Base-by-base conservation (phyloP, 2,329 filamentous ascomycete genomes). In the Cladosporium oxysporum region DNA sequence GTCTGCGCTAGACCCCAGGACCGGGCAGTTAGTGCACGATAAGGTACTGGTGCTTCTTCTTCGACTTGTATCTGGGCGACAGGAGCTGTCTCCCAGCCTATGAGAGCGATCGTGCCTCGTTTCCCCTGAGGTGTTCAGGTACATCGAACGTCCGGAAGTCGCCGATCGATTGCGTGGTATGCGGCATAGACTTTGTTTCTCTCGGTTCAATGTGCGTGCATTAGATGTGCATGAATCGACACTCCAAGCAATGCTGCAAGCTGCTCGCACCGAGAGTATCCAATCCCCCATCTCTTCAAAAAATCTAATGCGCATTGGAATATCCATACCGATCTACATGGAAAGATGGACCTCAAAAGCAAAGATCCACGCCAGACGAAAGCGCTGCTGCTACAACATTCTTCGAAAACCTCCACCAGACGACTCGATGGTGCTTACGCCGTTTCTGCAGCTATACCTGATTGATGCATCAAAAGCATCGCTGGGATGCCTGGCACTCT, bases 31-130 rank as follows among this genome's bases (percentile, higher is more conserved):
- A 55, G 52, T 55, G 52, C 29, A 21, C 28, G 52, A 55, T 55
- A 55, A 55, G 52, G 52, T 55, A 55, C 3, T 29, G 31, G 31
- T 55, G 52, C 52, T 55, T 55, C 52, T 31, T 12, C n/a, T 31
- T 55, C 33, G n/a, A 18, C 52, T n/a, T n/a, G n/a, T 21, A 33
- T 21, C 52, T 55, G 33, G n/a, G 52, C 52, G 52, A 55, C 7
- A n/a, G 10, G 52, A 53, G 29, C 29, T n/a, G 18, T 55, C 52
- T 29, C 7, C 18, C 26, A n/a, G 18, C 52, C 52, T 55, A 55
- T 55, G 28, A 33, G 14, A 33, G 3, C 31, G 2, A 29, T 14
- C 18, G 10, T 29, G 28, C 29, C 18, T 55, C 52, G 52, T 18
- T 2, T 33, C 52, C 29, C 52, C 52, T 55, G 52, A 55, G 28